Evolutionary conservation across 495 filamentous ascomycete genomes (phyloP).

Genomic region (Penicillium paradoxum): DNA sequence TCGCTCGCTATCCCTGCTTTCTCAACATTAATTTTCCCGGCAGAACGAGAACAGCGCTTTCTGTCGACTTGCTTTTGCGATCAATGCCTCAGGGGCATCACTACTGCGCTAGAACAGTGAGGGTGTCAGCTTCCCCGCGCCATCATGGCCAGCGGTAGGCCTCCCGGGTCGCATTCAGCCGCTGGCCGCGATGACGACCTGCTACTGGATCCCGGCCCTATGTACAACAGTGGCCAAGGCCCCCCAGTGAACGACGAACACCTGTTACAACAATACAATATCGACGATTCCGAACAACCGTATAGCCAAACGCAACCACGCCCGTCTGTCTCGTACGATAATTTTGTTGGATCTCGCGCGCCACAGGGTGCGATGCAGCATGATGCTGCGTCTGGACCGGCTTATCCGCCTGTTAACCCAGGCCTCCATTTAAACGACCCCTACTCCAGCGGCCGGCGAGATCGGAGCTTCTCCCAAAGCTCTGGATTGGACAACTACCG

Average conservation of each 20-base stretch:
- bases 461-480: slow-evolving; percentile 72
- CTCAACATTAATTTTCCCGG: background rate
- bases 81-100: slow-evolving; percentile 46
- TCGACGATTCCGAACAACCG: slow-evolving; percentile 56
- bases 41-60: slow-evolving; percentile 2
- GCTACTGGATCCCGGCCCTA: slow-evolving; percentile 64
- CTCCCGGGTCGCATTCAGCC: slow-evolving; percentile 54
- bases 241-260: slow-evolving; percentile 74
- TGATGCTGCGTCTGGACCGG: slow-evolving; percentile 16
- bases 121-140: slow-evolving; percentile 39
- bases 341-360: slow-evolving; percentile 72
- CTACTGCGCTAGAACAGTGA: slow-evolving; percentile 23
- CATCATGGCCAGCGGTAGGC: slow-evolving; percentile 60
- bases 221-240: slow-evolving; percentile 66
- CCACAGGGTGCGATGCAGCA: slow-evolving; percentile 38
- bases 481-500: slow-evolving; percentile 82
- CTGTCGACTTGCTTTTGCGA: slow-evolving; percentile 12
- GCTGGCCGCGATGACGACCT: slow-evolving; percentile 62
- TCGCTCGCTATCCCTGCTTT: background rate
- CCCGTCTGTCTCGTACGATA: slow-evolving; percentile 88
- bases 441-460: slow-evolving; percentile 44
- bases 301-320: slow-evolving; percentile 51
- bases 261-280: slow-evolving; percentile 63
- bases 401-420: slow-evolving; percentile 27
- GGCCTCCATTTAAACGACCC: slow-evolving; percentile 32